phyloP scores from a whole-genome alignment of 2,329 filamentous ascomycete species.

The Trichoderma guizhouense region DNA sequence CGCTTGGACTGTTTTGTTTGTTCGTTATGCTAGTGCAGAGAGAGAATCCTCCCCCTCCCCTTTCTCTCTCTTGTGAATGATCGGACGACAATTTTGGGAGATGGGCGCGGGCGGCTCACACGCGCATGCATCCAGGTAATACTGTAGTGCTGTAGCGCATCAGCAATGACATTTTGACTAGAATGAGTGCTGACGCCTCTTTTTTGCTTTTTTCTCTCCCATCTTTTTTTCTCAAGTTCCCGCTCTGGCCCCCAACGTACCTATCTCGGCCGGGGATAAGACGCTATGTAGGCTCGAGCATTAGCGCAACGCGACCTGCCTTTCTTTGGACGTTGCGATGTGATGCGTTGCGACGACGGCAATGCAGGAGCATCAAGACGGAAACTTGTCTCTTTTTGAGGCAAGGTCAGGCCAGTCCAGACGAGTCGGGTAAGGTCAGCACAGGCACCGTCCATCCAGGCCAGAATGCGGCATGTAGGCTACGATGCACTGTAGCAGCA shows the following conservation, averaged over 20 bases:
- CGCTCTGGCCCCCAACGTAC: not conserved
- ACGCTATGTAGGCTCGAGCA: constrained; percentile 2
- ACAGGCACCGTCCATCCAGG: not conserved
- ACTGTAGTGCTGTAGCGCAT: not conserved
- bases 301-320: not conserved
- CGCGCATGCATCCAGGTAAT: not conserved
- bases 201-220: not conserved
- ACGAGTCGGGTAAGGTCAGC: not conserved
- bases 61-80: not conserved
- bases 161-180: not conserved
- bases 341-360: constrained; percentile 7
- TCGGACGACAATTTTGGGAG: not conserved
- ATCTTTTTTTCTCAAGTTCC: not conserved
- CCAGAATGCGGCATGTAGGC: not conserved
- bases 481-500: not conserved
- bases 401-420: not conserved
- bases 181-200: constrained; percentile 2
- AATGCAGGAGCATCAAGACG: constrained; percentile 1
- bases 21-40: not conserved
- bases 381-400: not conserved
- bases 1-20: not conserved
- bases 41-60: not conserved
- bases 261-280: not conserved
- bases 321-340: not conserved
- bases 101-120: not conserved